Evolutionary conservation across 139 green algal species (phyloP).

Genomic region (Edaphochlamys debaryana): DNA sequence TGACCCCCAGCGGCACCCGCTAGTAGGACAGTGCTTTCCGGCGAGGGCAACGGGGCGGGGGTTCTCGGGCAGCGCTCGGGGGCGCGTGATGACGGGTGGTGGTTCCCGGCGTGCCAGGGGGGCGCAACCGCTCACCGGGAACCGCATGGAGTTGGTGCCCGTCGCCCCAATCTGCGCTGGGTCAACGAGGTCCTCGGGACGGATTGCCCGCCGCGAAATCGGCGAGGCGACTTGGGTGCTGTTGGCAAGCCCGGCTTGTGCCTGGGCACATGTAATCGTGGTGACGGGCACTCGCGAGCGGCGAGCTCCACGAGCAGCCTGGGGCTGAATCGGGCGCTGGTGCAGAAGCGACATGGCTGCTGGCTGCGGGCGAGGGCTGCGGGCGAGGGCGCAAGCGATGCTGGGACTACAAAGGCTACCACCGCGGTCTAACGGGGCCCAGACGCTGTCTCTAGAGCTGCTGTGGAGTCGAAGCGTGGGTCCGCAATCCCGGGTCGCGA

Average conservation of each 20-base stretch:
- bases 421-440: too few species aligned
- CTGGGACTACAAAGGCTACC: neutral
- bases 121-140: slow-evolving; percentile 22
- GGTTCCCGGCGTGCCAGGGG: too few species aligned
- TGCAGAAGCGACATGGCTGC: neutral
- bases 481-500: too few species aligned
- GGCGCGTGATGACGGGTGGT: too few species aligned
- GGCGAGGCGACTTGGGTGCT: neutral
- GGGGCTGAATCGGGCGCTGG: too few species aligned
- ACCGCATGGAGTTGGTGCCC: slow-evolving; percentile 1
- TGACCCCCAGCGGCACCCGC: too few species aligned
- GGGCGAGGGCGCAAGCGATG: too few species aligned
- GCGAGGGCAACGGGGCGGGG: too few species aligned
- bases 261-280: neutral
- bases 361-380: too few species aligned
- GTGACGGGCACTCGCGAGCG: neutral
- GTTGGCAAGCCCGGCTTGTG: neutral
- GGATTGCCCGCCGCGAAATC: neutral
- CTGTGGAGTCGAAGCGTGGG: too few species aligned
- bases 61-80: too few species aligned
- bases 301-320: neutral
- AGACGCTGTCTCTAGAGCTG: neutral
- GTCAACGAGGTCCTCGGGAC: slow-evolving; percentile 19
- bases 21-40: too few species aligned
- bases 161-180: slow-evolving; percentile 37